Conservation (phyloP, 2,329 filamentous ascomycete species). For the Cercospora sp. region DNA sequence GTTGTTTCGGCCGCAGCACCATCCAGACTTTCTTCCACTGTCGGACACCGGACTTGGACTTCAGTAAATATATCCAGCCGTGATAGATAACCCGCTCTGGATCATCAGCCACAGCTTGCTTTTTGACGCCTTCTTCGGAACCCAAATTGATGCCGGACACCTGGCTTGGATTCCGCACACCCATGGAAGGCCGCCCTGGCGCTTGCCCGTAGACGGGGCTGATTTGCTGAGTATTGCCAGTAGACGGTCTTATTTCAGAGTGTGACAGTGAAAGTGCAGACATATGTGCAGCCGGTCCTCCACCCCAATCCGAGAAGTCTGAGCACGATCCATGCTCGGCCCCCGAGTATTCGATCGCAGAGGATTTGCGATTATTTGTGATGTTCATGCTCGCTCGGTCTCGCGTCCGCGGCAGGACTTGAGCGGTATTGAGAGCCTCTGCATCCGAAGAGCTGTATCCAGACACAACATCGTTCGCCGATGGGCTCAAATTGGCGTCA, state of each 20-base stretch:
- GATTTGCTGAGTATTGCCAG: slow-evolving; percentile 36
- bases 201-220: slow-evolving; percentile 40
- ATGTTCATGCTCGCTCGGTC: slow-evolving; percentile 35
- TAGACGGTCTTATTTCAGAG: slow-evolving; percentile 37
- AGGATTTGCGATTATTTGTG: slow-evolving; percentile 53
- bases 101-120: slow-evolving; percentile 46
- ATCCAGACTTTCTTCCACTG: slow-evolving; percentile 97
- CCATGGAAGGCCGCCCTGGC: slow-evolving; percentile 30
- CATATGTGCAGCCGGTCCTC: slow-evolving; percentile 34
- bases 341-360: slow-evolving; percentile 62
- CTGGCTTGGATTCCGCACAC: slow-evolving; percentile 60
- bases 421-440: slow-evolving; percentile 34
- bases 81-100: slow-evolving; percentile 92
- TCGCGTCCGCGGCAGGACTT: slow-evolving; percentile 31
- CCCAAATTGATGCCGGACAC: slow-evolving; percentile 54
- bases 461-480: slow-evolving; percentile 24
- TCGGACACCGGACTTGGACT: slow-evolving; percentile 76
- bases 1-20: slow-evolving; percentile 78
- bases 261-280: slow-evolving; percentile 38
- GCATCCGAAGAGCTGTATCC: slow-evolving; percentile 51
- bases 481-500: slow-evolving; percentile 29
- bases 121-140: slow-evolving; percentile 34
- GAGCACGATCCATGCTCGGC: slow-evolving; percentile 75
- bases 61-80: slow-evolving; percentile 82
- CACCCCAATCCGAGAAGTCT: slow-evolving; percentile 66